These are phyloP conservation scores for Ceratocystis colombiana DNA, from an alignment of 2,329 filamentous ascomycete genomes.

Conservation along the genomic window DNA sequence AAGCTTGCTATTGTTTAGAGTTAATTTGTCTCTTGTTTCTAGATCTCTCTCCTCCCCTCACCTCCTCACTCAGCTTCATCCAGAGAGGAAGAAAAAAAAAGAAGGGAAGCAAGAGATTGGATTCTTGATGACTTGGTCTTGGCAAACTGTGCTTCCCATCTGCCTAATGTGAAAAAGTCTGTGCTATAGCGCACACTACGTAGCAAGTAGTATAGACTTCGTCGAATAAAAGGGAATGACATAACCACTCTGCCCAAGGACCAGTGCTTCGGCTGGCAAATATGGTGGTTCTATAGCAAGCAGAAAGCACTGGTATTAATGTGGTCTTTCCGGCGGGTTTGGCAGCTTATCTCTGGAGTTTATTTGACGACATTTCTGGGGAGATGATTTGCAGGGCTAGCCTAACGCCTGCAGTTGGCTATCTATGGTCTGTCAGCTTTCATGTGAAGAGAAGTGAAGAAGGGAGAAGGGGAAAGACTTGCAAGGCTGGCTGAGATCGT, in stretches of 20 bases:
- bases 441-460: neutral
- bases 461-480: neutral
- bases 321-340: neutral
- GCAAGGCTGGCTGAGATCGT: neutral
- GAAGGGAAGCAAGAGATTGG: neutral
- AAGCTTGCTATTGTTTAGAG: neutral
- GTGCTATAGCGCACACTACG: neutral
- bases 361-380: constrained; percentile 1
- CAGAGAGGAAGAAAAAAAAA: neutral
- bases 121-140: neutral
- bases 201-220: neutral
- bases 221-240: neutral
- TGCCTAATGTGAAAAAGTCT: neutral
- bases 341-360: neutral
- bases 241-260: neutral
- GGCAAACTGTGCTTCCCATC: neutral
- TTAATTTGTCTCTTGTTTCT: neutral
- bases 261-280: neutral
- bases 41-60: neutral
- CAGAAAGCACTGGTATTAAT: neutral
- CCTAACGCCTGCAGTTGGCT: neutral
- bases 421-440: neutral
- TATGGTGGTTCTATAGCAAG: neutral
- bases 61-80: neutral
- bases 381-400: neutral